phyloP scores from a whole-genome alignment of 192 early-diverging fungal genomes.

The Backusella westeae region DNA sequence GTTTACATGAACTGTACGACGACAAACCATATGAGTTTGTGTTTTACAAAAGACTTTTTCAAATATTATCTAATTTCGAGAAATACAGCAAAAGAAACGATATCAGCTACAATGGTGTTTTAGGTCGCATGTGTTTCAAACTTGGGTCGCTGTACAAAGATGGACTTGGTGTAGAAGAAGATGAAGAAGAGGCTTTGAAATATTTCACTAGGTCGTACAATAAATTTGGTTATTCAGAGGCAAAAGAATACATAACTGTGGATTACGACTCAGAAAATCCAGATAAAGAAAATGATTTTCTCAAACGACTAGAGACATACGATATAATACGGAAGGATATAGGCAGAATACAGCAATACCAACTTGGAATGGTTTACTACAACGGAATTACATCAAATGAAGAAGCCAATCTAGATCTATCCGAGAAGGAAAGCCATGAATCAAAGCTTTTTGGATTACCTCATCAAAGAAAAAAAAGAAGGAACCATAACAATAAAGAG shows the following conservation, averaged over 20 bases:
- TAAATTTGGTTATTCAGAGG: not conserved
- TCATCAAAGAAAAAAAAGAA: not conserved
- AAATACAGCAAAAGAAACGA: not conserved
- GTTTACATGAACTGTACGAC: not conserved
- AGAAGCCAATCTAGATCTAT: not conserved
- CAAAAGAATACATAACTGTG: not conserved
- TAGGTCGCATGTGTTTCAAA: not conserved
- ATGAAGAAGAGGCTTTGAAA: not conserved
- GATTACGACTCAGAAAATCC: not conserved
- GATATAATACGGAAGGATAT: not conserved
- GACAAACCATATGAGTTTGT: not conserved
- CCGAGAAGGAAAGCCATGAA: not conserved
- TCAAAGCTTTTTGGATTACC: not conserved
- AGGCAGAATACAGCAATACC: not conserved
- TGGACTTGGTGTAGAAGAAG: not conserved
- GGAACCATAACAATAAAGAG: not conserved
- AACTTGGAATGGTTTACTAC: not conserved
- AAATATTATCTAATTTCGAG: not conserved
- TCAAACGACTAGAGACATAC: not conserved
- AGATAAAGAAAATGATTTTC: not conserved
- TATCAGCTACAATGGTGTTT: not conserved
- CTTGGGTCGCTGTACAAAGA: not conserved
- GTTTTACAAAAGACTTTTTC: not conserved
- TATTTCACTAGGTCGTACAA: not conserved
- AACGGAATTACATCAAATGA: not conserved